Conservation (phyloP, 2,329 filamentous ascomycete genomes). For the Pseudocercospora fuligena region DNA sequence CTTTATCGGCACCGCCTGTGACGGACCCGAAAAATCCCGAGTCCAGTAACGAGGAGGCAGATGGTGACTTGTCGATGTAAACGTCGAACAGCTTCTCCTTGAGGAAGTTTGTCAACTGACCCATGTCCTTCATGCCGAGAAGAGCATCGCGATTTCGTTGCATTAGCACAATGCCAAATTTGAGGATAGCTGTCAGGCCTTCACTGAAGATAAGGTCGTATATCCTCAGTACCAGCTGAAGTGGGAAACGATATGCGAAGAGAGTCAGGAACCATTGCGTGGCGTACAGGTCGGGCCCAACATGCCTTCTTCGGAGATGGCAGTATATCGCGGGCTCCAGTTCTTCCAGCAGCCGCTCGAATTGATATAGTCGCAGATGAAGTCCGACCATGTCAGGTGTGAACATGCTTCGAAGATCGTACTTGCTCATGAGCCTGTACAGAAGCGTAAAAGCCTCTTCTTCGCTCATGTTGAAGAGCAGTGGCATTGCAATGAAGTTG, state of each 20-base stretch:
- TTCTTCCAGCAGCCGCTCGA: constrained; percentile 91
- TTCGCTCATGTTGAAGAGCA: constrained; percentile 97
- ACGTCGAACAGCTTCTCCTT: constrained; percentile 95
- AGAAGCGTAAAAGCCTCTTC: constrained; percentile 95
- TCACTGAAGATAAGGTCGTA: constrained; percentile 96
- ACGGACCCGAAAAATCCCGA: constrained; percentile 97
- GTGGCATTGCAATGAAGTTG: constrained; percentile 97
- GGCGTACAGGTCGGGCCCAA: constrained; percentile 90
- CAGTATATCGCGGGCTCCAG: constrained; percentile 93
- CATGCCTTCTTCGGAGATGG: constrained; percentile 84
- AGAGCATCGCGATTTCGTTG: constrained; percentile 84
- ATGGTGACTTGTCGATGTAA: constrained; percentile 93
- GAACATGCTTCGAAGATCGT: constrained; percentile 89
- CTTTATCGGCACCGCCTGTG: constrained; percentile 86
- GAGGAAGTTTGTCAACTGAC: constrained; percentile 82
- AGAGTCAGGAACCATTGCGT: constrained; percentile 99
- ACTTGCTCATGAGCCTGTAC: constrained; percentile 95
- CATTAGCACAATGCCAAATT: constrained; percentile 95
- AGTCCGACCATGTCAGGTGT: constrained; percentile 95
- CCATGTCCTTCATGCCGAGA: constrained; percentile 88
- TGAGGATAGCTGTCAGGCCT: constrained; percentile 84
- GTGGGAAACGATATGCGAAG: constrained; percentile 96
- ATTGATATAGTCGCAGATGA: constrained; percentile 91
- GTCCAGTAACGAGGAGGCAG: constrained; percentile 89
- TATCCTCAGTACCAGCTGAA: constrained; percentile 93